These are phyloP conservation scores for Penicillium soppii DNA, from an alignment of 495 filamentous ascomycete species.

Conservation along the genomic window DNA sequence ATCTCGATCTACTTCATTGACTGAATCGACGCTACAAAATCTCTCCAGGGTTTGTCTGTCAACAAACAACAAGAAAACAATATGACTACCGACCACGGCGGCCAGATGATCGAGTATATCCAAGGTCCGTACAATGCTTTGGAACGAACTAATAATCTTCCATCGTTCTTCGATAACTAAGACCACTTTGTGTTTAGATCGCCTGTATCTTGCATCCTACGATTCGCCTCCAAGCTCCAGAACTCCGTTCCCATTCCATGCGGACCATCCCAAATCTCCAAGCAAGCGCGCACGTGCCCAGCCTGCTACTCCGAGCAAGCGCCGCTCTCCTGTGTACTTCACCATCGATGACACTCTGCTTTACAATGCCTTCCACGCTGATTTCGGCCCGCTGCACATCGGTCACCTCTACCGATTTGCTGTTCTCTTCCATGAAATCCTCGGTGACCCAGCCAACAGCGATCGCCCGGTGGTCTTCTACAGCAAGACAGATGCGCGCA, in stretches of 20 bases:
- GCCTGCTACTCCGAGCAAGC: slow-evolving; percentile 53
- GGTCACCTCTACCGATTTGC: slow-evolving; percentile 97
- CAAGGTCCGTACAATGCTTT: slow-evolving; percentile 52
- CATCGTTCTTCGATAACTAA: slow-evolving; percentile 10
- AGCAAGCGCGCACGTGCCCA: slow-evolving; percentile 71
- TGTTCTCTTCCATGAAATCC: slow-evolving; percentile 87
- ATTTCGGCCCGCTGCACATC: slow-evolving; percentile 97
- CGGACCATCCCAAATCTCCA: slow-evolving; percentile 61
- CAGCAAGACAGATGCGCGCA: slow-evolving; percentile 86
- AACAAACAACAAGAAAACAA: slow-evolving; percentile 9
- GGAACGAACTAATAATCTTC: neutral
- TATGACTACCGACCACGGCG: slow-evolving; percentile 53
- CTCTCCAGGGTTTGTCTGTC: slow-evolving; percentile 10
- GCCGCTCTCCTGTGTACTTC: slow-evolving; percentile 81
- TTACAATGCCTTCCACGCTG: slow-evolving; percentile 98
- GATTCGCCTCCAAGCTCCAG: slow-evolving; percentile 72
- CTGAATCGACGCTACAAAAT: neutral
- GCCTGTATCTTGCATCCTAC: slow-evolving; percentile 92
- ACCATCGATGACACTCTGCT: slow-evolving; percentile 88
- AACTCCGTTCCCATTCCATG: slow-evolving; percentile 84
- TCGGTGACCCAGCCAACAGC: slow-evolving; percentile 82
- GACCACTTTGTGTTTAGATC: slow-evolving; percentile 56
- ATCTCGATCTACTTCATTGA: neutral
- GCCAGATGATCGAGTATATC: slow-evolving; percentile 77
- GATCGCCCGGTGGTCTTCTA: slow-evolving; percentile 89